Evolutionary conservation across 1,139 yeast species (phyloP).

Genomic region (Entelexis paramagnoliae): DNA sequence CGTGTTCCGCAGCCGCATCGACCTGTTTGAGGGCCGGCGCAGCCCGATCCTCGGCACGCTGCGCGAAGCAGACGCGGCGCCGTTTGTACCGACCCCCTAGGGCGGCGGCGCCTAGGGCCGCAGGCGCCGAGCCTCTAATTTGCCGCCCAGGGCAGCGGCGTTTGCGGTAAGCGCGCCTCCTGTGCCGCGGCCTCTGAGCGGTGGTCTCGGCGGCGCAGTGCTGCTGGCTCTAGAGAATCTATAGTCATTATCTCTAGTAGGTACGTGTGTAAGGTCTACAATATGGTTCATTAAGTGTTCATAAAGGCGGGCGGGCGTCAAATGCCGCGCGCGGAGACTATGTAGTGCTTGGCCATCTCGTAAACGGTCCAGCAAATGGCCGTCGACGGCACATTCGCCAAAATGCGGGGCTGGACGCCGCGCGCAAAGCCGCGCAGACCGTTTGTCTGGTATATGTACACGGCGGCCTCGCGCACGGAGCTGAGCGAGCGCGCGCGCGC

Average conservation of each 20-base stretch:
- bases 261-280: background rate
- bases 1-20: conserved; percentile 25
- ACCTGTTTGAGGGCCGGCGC: conserved; percentile 28
- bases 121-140: too few species aligned
- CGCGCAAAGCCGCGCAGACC: conserved; percentile 67
- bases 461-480: conserved; percentile 65
- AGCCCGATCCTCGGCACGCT: conserved; percentile 1
- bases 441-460: conserved; percentile 52
- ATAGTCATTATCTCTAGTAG: background rate
- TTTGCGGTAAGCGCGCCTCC: too few species aligned
- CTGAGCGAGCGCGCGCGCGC: conserved; percentile 48
- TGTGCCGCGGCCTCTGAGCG: too few species aligned
- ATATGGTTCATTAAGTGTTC: conserved; percentile 27
- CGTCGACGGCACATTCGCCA: conserved; percentile 90
- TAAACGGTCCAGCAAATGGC: conserved; percentile 98
- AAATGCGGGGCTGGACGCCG: conserved; percentile 84
- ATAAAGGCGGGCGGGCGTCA: conserved; percentile 46
- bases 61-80: conserved; percentile 1
- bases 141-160: too few species aligned
- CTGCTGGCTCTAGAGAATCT: background rate
- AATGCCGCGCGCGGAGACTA: conserved; percentile 19
- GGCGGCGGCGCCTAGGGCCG: too few species aligned
- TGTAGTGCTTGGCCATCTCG: conserved; percentile 84
- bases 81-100: too few species aligned
- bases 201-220: too few species aligned